phyloP scores from a whole-genome alignment of 768 basidiomycete genomes.

The Boletus patriciae region DNA sequence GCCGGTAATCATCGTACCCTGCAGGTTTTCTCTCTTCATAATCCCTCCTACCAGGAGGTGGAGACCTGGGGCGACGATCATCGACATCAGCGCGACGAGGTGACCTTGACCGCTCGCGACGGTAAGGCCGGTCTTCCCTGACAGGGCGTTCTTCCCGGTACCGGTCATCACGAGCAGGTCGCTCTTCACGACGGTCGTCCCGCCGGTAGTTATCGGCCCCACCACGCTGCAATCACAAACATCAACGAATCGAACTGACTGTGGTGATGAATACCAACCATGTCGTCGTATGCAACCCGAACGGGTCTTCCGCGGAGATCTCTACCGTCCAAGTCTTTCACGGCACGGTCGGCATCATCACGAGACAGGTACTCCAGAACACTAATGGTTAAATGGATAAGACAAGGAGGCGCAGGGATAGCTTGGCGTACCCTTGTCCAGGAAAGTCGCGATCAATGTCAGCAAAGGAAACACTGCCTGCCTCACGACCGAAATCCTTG shows the following conservation, averaged over 20 bases:
- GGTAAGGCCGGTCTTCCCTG: slow-evolving; percentile 50
- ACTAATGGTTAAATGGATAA: slow-evolving; percentile 40
- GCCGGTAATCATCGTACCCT: slow-evolving; percentile 90
- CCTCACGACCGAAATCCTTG: slow-evolving; percentile 96
- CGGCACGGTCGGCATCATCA: slow-evolving; percentile 92
- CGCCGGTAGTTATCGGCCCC: slow-evolving; percentile 75
- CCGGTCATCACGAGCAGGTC: slow-evolving; percentile 53
- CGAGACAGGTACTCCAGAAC: slow-evolving; percentile 87
- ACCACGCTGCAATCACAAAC: slow-evolving; percentile 46
- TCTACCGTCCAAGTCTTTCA: slow-evolving; percentile 80
- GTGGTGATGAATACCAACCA: slow-evolving; percentile 41
- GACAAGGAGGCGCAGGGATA: neutral
- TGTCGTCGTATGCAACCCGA: slow-evolving; percentile 65
- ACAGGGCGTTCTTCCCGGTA: slow-evolving; percentile 58
- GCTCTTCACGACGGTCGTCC: slow-evolving; percentile 67
- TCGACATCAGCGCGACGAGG: slow-evolving; percentile 73
- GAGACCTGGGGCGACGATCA: slow-evolving; percentile 81
- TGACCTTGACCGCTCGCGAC: slow-evolving; percentile 83
- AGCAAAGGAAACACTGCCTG: slow-evolving; percentile 90
- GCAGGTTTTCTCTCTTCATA: slow-evolving; percentile 83
- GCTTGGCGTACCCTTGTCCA: slow-evolving; percentile 74
- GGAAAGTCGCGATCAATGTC: slow-evolving; percentile 88
- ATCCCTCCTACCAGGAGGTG: slow-evolving; percentile 72
- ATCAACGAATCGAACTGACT: neutral
- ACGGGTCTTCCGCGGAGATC: slow-evolving; percentile 85